Evolutionary conservation across 108 stramenopile species (phyloP).

Genomic region (Phaeodactylum tricornutum): DNA sequence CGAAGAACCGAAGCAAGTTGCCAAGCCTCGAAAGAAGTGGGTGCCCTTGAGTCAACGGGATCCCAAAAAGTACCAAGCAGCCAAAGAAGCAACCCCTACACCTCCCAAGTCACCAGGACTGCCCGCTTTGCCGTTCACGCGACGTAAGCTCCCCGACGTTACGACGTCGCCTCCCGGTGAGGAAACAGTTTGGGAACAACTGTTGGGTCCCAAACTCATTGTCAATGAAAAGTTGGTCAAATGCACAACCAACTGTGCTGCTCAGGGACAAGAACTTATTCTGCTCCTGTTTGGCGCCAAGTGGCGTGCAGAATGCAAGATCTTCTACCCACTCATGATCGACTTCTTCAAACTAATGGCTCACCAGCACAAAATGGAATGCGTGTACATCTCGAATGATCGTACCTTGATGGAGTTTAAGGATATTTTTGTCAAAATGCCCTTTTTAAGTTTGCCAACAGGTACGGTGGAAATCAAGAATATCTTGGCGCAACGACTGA

Average conservation of each 20-base stretch:
- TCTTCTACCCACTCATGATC: slow-evolving; percentile 1
- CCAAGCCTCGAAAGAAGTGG: not conserved
- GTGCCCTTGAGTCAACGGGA: not conserved
- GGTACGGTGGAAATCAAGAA: slow-evolving; percentile 8
- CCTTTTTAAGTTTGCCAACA: slow-evolving; percentile 5
- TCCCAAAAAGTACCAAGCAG: not conserved
- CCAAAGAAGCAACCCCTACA: not conserved
- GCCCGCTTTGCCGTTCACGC: not conserved
- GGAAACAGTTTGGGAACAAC: slow-evolving; percentile 8
- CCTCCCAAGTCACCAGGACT: not conserved
- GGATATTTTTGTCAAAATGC: slow-evolving; percentile 6
- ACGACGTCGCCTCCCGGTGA: slow-evolving; percentile 4
- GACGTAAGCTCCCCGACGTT: not conserved
- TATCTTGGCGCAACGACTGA: slow-evolving; percentile 3
- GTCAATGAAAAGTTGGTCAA: not conserved
- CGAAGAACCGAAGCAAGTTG: not conserved
- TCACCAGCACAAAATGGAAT: slow-evolving; percentile 1
- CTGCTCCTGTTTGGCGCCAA: slow-evolving; percentile 4
- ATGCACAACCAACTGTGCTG: not conserved
- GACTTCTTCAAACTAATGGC: slow-evolving; percentile 6
- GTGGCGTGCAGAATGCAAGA: slow-evolving; percentile 8
- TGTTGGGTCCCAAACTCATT: slow-evolving; percentile 5
- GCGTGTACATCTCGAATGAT: slow-evolving; percentile 9
- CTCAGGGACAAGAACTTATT: slow-evolving; percentile 1
- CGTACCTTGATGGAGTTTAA: slow-evolving; percentile 6